Conservation (phyloP, 2,329 filamentous ascomycete genomes). For the Ophiostoma montium region DNA sequence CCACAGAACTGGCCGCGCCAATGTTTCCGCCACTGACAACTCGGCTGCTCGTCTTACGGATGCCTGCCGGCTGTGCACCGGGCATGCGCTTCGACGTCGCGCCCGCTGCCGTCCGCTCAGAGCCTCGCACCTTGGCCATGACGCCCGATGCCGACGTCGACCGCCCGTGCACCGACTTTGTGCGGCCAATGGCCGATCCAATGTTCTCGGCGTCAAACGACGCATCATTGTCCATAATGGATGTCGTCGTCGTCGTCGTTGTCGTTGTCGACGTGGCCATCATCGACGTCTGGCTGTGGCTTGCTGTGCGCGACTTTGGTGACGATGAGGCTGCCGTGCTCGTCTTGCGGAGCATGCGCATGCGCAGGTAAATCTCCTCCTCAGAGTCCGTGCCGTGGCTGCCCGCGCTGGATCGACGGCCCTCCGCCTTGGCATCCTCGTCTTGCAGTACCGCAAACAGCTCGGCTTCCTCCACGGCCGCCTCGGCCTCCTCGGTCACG, state of each 20-base stretch:
- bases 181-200: slow-evolving; percentile 31
- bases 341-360: slow-evolving; percentile 51
- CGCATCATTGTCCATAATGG: slow-evolving; percentile 49
- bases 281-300: slow-evolving; percentile 39
- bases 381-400: slow-evolving; percentile 52
- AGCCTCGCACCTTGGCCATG: slow-evolving; percentile 48
- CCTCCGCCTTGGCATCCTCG: slow-evolving; percentile 39
- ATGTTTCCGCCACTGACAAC: slow-evolving; percentile 40
- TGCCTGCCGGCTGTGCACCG: slow-evolving; percentile 35
- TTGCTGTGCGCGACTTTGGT: slow-evolving; percentile 33
- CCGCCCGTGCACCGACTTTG: slow-evolving; percentile 37
- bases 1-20: slow-evolving; percentile 22
- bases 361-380: slow-evolving; percentile 67
- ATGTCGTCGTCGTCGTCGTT: slow-evolving; percentile 44
- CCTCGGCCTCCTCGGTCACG: slow-evolving; percentile 33
- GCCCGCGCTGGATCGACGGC: slow-evolving; percentile 46
- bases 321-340: slow-evolving; percentile 47
- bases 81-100: slow-evolving; percentile 38
- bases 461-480: slow-evolving; percentile 35
- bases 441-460: slow-evolving; percentile 28
- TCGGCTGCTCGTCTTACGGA: slow-evolving; percentile 53
- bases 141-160: slow-evolving; percentile 39
- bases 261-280: slow-evolving; percentile 44
- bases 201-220: slow-evolving; percentile 61
- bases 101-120: slow-evolving; percentile 14